Evolutionary conservation across 257 asterid genomes (phyloP), one percentile per base, ranked within the genome.

Genomic region (Hygrophila difformis): DNA sequence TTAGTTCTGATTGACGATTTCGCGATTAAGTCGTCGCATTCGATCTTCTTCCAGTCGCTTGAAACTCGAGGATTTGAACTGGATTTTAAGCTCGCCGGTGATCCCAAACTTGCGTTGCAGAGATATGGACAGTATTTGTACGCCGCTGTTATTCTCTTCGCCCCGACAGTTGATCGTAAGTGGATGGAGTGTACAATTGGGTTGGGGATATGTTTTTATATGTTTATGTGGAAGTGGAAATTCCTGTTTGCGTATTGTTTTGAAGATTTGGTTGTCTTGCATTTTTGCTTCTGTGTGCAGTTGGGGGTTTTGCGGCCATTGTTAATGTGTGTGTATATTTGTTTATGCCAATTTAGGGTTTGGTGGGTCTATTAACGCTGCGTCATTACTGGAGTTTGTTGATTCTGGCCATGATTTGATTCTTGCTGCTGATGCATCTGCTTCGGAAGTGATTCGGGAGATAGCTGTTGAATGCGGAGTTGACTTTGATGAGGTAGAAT

Each of bases 371-470:
- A 46, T 86, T 43, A 73, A 66, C 47, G 67, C 63, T 17, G 88
- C 85, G 12, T 62, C 84, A 8, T 47, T 86, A 4, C 39, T 74
- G 60, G 79, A 77, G 2, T 86, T 86, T 49, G 92, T 85, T 52
- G 96, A 86, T 63, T 48, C 94, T 47, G 96, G 94, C 14, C 87
- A 67, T 57, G 93, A 79, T 67, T 65, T 86, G 76, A 85, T 85
- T 26, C 56, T 85, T 57, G 94, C 76, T 13, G 83, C 92, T 15
- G 92, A 86, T 70, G 73, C 56, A 18, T 74, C 83, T 24, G 57
- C 85, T 12, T 82, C 96, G 14, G 96, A 82, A 57, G 55, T 74
- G 51, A 77, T 85, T 63, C 77, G 84, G 12, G 88, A 78, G 56
- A 73, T 86, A 60, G 92, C 88, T 22, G 64, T 71, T 2, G 94